These are phyloP conservation scores for Asterophora lycoperdoides DNA, from an alignment of 768 basidiomycete genomes.

Conservation along the genomic window DNA sequence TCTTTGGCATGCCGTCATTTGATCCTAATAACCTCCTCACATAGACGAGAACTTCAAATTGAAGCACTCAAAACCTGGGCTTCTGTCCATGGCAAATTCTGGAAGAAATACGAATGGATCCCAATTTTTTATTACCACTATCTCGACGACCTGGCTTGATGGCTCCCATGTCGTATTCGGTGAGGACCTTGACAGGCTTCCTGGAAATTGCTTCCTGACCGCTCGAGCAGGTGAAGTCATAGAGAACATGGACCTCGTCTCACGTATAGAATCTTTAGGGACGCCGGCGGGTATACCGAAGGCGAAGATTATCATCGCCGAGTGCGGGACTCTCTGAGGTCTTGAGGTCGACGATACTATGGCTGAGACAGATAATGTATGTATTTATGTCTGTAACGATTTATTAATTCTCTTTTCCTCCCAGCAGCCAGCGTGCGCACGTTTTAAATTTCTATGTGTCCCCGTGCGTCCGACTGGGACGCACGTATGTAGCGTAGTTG, in stretches of 20 bases:
- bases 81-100: constrained; percentile 83
- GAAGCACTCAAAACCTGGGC: constrained; percentile 61
- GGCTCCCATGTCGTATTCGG: constrained; percentile 37
- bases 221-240: constrained; percentile 49
- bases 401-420: not conserved
- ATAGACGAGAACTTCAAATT: constrained; percentile 80
- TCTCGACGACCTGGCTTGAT: constrained; percentile 53
- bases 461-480: too few species aligned
- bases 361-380: not conserved
- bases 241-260: constrained; percentile 61
- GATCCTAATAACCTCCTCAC: not conserved
- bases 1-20: constrained; percentile 27
- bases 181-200: constrained; percentile 16
- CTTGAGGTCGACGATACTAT: too few species aligned
- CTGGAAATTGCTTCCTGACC: not conserved
- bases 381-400: not conserved
- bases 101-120: constrained; percentile 79
- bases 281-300: constrained; percentile 34
- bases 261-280: constrained; percentile 49
- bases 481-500: too few species aligned
- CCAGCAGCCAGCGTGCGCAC: too few species aligned
- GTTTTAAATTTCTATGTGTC: too few species aligned
- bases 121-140: constrained; percentile 82
- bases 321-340: constrained; percentile 16
- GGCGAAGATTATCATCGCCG: constrained; percentile 50